A percentile compares a stretch with the other conserved stretches of the same genome.
phyloP scores from a whole-genome alignment of 805 yeast genomes.

The Naumovozyma castellii region DNA sequence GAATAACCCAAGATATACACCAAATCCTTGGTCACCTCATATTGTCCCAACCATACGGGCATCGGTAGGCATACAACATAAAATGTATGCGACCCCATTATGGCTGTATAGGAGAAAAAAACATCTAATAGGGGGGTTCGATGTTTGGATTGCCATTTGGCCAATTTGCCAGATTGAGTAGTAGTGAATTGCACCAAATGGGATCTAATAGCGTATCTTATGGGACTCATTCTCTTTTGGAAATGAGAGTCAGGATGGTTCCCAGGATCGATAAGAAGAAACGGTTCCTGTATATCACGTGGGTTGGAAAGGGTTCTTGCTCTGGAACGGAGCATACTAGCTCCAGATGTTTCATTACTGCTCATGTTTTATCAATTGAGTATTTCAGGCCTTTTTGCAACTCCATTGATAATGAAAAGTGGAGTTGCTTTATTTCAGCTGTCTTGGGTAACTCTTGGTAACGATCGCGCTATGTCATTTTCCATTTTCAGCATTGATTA shows the following conservation, averaged over 20 bases:
- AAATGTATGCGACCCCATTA: conserved; percentile 87
- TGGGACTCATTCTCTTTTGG: conserved; percentile 41
- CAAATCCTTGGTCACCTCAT: conserved; percentile 52
- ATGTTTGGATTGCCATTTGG: conserved; percentile 41
- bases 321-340: not conserved
- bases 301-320: not conserved
- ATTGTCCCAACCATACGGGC: conserved; percentile 72
- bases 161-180: conserved; percentile 54
- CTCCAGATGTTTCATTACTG: not conserved
- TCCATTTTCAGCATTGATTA: too few relatives aligned
- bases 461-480: too few relatives aligned
- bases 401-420: too few relatives aligned
- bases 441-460: too few relatives aligned
- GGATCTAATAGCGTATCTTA: conserved; percentile 46
- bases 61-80: conserved; percentile 83
- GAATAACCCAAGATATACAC: conserved; percentile 52
- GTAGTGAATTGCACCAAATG: conserved; percentile 47
- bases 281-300: not conserved
- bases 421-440: too few relatives aligned
- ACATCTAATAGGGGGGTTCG: conserved; percentile 49
- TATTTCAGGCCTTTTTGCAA: not conserved
- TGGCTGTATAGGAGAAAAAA: conserved; percentile 82
- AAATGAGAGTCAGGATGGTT: conserved; percentile 60
- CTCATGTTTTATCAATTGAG: not conserved
- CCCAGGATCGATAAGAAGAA: conserved; percentile 41